Evolutionary conservation across 2,329 filamentous ascomycete genomes (phyloP), one percentile per base, ranked within the genome.

Genomic region (Pseudogymnoascus sp.): DNA sequence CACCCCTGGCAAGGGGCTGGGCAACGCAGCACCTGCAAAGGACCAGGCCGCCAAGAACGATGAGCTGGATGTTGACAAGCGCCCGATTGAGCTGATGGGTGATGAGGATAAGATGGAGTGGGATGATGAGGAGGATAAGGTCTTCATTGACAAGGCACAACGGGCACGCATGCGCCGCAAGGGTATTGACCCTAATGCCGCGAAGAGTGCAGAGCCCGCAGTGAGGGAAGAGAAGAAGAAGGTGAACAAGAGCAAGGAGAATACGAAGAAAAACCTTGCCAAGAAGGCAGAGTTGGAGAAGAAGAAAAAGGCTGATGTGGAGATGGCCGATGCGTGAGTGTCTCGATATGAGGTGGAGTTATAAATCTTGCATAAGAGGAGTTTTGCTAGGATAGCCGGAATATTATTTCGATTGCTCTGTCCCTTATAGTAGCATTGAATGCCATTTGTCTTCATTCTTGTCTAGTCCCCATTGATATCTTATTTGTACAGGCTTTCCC

Each of bases 141-240:
- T 84, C 67, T 86, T 87, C 70, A 90, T 92, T 43, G 81, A 87
- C 69, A 84, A 84, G 68, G 88, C 85, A n/a, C 85, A 86, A 77
- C 82, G 83, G 66, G 90, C 88, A 69, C 82, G 85, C 63, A 82
- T 91, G 79, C 84, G 88, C 67, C 83, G 84, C 69, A 87, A 88
- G 71, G 89, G 89, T 63, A 74, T 92, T 60, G 85, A 92, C 72
- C 89, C 89, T 1, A 58, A 39, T 9, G 63, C 63, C 37, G 57
- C 66, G 2, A 59, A 62, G 22, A 59, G 59, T 28, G 34, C 39
- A 16, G 43, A 62, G 61, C 34, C 35, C 7, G 60, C 43, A 16
- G 20, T 41, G 62, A 50, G 47, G 43, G 65, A 60, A 14, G 62
- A 64, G 54, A 66, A 68, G 61, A 64, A 68, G 58, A 62, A 65